A percentile compares a stretch with the other conserved stretches of the same genome.
phyloP scores from a whole-genome alignment of 208 protist species.

The Trypanosoma platydactyli region DNA sequence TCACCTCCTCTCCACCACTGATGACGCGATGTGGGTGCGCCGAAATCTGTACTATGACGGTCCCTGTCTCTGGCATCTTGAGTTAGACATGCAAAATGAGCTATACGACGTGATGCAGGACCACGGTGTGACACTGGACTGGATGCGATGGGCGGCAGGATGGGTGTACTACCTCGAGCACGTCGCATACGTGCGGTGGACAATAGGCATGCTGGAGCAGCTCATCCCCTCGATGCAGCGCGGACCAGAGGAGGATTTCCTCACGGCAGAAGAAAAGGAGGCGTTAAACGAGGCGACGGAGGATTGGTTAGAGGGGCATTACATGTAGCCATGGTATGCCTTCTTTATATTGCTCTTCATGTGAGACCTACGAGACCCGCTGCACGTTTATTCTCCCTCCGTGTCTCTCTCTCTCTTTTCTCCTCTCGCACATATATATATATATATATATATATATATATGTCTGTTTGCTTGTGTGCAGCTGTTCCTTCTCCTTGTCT shows the following conservation, averaged over 20 bases:
- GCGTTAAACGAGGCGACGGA: conserved; percentile 53
- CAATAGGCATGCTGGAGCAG: conserved; percentile 54
- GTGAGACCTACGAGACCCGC: too few relatives aligned
- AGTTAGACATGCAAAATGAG: conserved; percentile 82
- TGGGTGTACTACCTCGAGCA: conserved; percentile 86
- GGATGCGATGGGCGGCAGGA: conserved; percentile 65
- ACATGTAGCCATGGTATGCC: conserved; percentile 17
- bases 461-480: too few relatives aligned
- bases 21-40: conserved; percentile 53
- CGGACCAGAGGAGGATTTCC: conserved; percentile 69
- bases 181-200: conserved; percentile 63
- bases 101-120: conserved; percentile 89
- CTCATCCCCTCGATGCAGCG: conserved; percentile 55
- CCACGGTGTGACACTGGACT: conserved; percentile 71
- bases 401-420: background rate
- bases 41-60: conserved; percentile 81
- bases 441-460: conserved; percentile 2
- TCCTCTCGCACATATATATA: background rate
- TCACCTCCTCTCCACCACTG: conserved; percentile 35
- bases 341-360: conserved; percentile 6
- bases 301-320: conserved; percentile 55
- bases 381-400: conserved; percentile 7
- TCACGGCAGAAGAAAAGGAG: conserved; percentile 47
- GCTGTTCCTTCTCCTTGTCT: too few relatives aligned
- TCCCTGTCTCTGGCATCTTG: conserved; percentile 80